These are phyloP conservation scores for Solanum medicagineum DNA, from an alignment of 257 asterid genomes.

Conservation along the genomic window DNA sequence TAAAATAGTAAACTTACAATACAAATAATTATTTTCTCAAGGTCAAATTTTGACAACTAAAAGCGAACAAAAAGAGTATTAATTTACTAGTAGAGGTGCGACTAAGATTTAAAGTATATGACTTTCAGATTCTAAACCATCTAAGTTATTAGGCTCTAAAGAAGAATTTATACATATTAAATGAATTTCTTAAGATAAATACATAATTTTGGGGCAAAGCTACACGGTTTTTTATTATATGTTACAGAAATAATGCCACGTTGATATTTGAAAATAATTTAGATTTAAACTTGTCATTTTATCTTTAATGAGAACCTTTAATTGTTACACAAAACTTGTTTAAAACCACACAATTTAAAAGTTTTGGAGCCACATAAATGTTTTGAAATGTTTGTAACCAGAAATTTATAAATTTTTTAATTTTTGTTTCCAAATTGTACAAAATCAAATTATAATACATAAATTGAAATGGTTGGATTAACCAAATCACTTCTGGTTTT, in stretches of 20 bases:
- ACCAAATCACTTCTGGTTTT: not conserved
- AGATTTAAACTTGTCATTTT: no score
- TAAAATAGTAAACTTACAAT: no score
- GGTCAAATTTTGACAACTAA: no score
- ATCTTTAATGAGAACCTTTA: not conserved
- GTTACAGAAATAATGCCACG: not conserved
- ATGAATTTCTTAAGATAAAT: not conserved
- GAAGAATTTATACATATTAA: no score
- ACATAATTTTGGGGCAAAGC: not conserved
- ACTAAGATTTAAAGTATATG: not conserved
- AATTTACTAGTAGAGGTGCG: not conserved
- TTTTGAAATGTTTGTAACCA: not conserved
- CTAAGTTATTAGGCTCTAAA: no score
- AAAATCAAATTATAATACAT: not conserved
- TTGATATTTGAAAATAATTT: no score
- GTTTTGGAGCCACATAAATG: not conserved
- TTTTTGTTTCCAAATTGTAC: not conserved
- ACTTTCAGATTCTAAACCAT: not conserved
- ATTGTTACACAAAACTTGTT: no score
- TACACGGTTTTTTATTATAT: not conserved
- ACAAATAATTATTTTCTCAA: no score
- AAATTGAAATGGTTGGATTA: rapidly evolving
- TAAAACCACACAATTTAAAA: no score
- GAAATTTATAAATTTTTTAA: not conserved
- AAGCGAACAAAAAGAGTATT: not conserved